Percentiles rank a stretch among this genome's conserved stretches.
Conservation (phyloP, 495 filamentous ascomycete genomes). For the Stereocaulon alpinum region DNA sequence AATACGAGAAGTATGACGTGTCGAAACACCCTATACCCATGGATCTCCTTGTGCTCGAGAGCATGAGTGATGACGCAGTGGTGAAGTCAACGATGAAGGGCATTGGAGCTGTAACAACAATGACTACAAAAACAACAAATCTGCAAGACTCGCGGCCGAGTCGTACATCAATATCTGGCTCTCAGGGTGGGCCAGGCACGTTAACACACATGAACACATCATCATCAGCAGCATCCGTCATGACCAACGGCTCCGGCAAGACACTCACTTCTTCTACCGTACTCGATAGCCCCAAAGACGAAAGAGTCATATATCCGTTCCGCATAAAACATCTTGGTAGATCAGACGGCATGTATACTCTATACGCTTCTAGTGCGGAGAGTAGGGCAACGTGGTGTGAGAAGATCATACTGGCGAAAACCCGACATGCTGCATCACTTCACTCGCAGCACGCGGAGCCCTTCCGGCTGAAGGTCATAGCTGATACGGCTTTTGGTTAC, state of each 20-base stretch:
- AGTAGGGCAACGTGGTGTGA: conserved; percentile 82
- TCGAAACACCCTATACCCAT: conserved; percentile 94
- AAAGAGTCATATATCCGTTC: conserved; percentile 87
- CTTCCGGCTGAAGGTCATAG: conserved; percentile 83
- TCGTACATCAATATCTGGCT: conserved; percentile 38
- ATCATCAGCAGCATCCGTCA: conserved; percentile 39
- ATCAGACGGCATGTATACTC: conserved; percentile 58
- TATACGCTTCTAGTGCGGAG: conserved; percentile 67
- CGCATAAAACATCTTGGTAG: conserved; percentile 93
- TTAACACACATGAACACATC: conserved; percentile 56
- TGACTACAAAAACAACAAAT: conserved; percentile 39
- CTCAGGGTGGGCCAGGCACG: conserved; percentile 42
- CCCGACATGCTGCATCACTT: conserved; percentile 75
- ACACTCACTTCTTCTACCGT: conserved; percentile 41
- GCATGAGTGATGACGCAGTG: conserved; percentile 81
- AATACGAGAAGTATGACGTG: conserved; percentile 85
- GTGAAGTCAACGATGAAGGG: conserved; percentile 70
- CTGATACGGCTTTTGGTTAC: conserved; percentile 81
- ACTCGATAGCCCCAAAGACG: conserved; percentile 50
- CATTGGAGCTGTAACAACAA: conserved; percentile 53
- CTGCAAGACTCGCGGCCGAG: conserved; percentile 38
- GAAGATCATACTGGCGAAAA: conserved; percentile 91
- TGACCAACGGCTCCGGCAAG: conserved; percentile 32
- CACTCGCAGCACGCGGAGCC: conserved; percentile 93
- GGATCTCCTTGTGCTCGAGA: conserved; percentile 88